A percentile compares a stretch with the other conserved stretches of the same genome.
These are phyloP conservation scores for Stentor coeruleus DNA, from an alignment of 73 alveolate genomes.

Conservation along the genomic window DNA sequence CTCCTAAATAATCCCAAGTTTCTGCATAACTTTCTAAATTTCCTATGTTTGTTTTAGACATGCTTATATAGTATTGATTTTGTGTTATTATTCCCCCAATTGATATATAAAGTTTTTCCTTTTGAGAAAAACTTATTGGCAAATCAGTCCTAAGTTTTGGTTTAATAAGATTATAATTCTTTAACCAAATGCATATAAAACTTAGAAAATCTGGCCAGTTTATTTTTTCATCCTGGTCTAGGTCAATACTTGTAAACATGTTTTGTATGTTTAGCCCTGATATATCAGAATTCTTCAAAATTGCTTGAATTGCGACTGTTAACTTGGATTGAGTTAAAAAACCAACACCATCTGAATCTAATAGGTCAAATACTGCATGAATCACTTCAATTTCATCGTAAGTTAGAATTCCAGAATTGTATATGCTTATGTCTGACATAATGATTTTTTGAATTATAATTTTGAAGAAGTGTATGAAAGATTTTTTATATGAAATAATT, in stretches of 20 bases:
- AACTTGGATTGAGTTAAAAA: neutral
- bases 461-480: no score
- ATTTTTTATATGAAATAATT: no score
- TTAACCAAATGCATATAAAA: neutral
- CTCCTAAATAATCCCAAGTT: slow-evolving; percentile 26
- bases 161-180: neutral
- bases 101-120: neutral
- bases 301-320: neutral
- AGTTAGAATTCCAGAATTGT: neutral
- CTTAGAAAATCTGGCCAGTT: neutral
- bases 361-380: neutral
- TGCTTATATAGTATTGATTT: neutral
- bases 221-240: neutral
- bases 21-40: neutral
- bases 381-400: slow-evolving; percentile 19
- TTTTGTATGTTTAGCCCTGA: neutral
- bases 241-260: neutral
- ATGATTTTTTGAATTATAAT: neutral
- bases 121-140: neutral
- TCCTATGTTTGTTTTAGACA: neutral
- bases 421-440: neutral
- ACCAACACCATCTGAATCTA: slow-evolving; percentile 16
- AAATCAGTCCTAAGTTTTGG: slow-evolving; percentile 3
- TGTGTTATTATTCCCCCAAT: neutral
- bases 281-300: neutral